Evolutionary conservation across 805 yeast species (phyloP).

Genomic region (Barnettozyma botsteinii): DNA sequence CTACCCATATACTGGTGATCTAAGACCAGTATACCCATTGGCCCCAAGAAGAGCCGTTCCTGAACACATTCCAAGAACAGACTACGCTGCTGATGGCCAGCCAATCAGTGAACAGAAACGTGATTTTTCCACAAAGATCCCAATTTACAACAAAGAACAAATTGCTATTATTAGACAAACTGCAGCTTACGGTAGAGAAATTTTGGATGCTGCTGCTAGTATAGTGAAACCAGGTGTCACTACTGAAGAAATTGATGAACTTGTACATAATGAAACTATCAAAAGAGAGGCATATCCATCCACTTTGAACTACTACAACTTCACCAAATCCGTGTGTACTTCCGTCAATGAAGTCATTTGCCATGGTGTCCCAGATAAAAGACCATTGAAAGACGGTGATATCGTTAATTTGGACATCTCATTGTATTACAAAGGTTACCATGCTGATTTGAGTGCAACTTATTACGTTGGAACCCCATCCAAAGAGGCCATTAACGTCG

Average conservation of each 20-base stretch:
- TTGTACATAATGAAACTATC: conserved; percentile 83
- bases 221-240: conserved; percentile 83
- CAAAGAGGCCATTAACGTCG: conserved; percentile 79
- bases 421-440: conserved; percentile 79
- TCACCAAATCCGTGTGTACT: conserved; percentile 88
- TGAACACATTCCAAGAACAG: conserved; percentile 66
- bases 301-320: conserved; percentile 89
- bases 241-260: conserved; percentile 83
- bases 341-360: conserved; percentile 94
- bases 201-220: conserved; percentile 84
- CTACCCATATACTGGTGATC: conserved; percentile 63
- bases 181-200: conserved; percentile 75
- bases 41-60: conserved; percentile 69
- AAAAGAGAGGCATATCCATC: conserved; percentile 91
- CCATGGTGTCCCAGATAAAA: conserved; percentile 94
- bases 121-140: conserved; percentile 63
- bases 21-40: conserved; percentile 79
- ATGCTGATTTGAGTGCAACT: conserved; percentile 93
- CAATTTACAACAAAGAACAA: conserved; percentile 58
- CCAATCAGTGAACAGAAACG: conserved; percentile 74
- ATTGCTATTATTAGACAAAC: conserved; percentile 70
- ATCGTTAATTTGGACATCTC: conserved; percentile 89
- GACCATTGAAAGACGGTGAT: conserved; percentile 87
- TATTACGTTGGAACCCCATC: conserved; percentile 91
- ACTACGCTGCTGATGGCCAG: conserved; percentile 74